Percentiles rank a stretch among this genome's conserved stretches.
phyloP scores from a whole-genome alignment of 163 green algal genomes.

The Chloroidium sp. region DNA sequence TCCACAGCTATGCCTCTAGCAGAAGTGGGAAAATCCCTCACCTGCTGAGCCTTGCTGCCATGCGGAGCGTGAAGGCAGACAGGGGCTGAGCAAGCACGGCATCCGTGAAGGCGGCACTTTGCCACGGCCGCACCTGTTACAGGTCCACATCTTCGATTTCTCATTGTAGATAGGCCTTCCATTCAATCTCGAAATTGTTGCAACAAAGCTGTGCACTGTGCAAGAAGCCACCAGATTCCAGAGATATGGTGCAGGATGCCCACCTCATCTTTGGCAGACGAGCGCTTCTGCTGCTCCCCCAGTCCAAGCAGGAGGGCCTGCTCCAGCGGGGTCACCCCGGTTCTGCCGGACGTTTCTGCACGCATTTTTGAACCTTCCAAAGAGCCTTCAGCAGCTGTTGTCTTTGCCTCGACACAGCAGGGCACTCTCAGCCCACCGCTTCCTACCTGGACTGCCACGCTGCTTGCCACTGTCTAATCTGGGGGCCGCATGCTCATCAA shows the following conservation, averaged over 20 bases:
- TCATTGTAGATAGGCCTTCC: too few relatives aligned
- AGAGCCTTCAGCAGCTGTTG: too few relatives aligned
- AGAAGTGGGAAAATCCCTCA: not conserved
- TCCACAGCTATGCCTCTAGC: not conserved
- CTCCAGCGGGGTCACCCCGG: constrained; percentile 22
- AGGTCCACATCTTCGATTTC: too few relatives aligned
- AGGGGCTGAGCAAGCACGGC: constrained; percentile 51
- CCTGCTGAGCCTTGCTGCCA: constrained; percentile 37
- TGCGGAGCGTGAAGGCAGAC: constrained; percentile 36
- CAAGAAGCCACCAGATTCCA: too few relatives aligned
- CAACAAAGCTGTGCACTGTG: too few relatives aligned
- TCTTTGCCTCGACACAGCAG: too few relatives aligned
- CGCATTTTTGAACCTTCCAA: too few relatives aligned
- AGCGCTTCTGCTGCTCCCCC: constrained; percentile 31
- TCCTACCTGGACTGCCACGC: not conserved
- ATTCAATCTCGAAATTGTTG: too few relatives aligned
- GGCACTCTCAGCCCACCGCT: not conserved
- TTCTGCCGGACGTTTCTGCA: too few relatives aligned
- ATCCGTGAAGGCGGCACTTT: constrained; percentile 71
- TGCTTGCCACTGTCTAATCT: not conserved
- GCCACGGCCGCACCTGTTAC: constrained; percentile 25
- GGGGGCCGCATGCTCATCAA: too few relatives aligned
- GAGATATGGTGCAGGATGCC: constrained; percentile 12
- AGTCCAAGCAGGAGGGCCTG: constrained; percentile 63
- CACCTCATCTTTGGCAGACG: constrained; percentile 49